Evolutionary conservation across 2,329 filamentous ascomycete genomes (phyloP), one percentile per base, ranked within the genome.

Genomic region (Colletotrichum cereale): DNA sequence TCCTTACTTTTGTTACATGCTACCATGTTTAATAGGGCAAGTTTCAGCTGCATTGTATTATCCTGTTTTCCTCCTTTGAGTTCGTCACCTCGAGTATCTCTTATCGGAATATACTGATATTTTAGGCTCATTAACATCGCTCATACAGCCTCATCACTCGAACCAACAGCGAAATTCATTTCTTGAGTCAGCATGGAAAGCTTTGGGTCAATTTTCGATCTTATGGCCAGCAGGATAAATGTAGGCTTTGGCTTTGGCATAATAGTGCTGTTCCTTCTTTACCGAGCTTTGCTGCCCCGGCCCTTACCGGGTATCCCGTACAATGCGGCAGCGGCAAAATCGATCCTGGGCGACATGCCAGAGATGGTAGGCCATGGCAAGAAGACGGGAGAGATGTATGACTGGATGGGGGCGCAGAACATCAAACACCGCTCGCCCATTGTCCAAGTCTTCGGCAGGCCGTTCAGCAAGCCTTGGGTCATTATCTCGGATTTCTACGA

Each of bases 361-460:
- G 62, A 64, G 12, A 66, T 73, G 62, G 21, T 67, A 2, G 36
- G 57, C 42, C 57, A 73, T 11, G 50, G 26, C 8, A 29, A 48
- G 36, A 40, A 56, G 44, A 69, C 65, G 31, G 69, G 69, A 11
- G 65, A 68, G 2, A 64, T 69, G 53, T 68, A 64, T 34, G 65
- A 68, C 66, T 80, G 78, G 78, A 67, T 79, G 55, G 76, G 73
- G 73, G 74, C 62, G 26, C 78, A 78, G 36, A 76, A 77, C 36
- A 71, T 73, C 40, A 67, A 69, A 29, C 78, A 79, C 71, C 61
- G 71, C 2, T 66, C 78, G 0, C 77, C 79, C 2, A 70, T 83
- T 14, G 72, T 77, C 3, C 82, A 83, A 53, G 63, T 81, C 56
- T 83, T 82, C 63, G 65, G 81, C n/a, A 72, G 76, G 36, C 81